A percentile compares a stretch with the other conserved stretches of the same genome.
These are phyloP conservation scores for Diaporthe velutina DNA, from an alignment of 2,329 filamentous ascomycete genomes.

Conservation along the genomic window DNA sequence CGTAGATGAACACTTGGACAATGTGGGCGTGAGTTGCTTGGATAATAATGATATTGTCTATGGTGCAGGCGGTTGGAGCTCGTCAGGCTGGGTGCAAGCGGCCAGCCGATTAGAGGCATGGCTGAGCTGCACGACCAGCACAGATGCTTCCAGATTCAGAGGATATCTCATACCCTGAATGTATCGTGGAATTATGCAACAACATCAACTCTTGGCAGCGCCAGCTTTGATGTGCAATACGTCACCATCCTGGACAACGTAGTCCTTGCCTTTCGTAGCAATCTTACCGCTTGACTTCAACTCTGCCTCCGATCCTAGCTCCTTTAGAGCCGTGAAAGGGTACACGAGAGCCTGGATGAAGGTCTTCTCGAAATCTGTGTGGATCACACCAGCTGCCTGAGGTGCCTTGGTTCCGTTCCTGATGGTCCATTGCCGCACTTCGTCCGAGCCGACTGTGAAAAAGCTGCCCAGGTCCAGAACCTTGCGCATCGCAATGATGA, in stretches of 20 bases:
- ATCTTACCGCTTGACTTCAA: conserved; percentile 96
- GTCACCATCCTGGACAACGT: conserved; percentile 84
- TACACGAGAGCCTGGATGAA: conserved; percentile 98
- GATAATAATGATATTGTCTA: neutral
- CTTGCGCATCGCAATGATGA: conserved; percentile 93
- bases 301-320: conserved; percentile 87
- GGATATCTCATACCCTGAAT: neutral
- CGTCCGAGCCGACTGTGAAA: conserved; percentile 96
- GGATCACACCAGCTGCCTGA: conserved; percentile 96
- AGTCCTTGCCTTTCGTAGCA: conserved; percentile 91
- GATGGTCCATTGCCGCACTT: conserved; percentile 99
- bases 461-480: conserved; percentile 91
- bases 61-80: conserved; percentile 19
- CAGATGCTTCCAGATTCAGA: neutral
- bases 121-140: neutral
- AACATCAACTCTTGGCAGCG: conserved; percentile 76
- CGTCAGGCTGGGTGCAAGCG: neutral
- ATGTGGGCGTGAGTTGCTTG: neutral
- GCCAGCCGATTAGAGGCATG: neutral
- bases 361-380: conserved; percentile 99
- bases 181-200: neutral
- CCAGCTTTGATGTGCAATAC: conserved; percentile 91
- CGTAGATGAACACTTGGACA: neutral
- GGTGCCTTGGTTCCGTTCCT: conserved; percentile 97
- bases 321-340: conserved; percentile 85